Evolutionary conservation across 345 rosid species (phyloP).

Genomic region (Kernera saxatilis): DNA sequence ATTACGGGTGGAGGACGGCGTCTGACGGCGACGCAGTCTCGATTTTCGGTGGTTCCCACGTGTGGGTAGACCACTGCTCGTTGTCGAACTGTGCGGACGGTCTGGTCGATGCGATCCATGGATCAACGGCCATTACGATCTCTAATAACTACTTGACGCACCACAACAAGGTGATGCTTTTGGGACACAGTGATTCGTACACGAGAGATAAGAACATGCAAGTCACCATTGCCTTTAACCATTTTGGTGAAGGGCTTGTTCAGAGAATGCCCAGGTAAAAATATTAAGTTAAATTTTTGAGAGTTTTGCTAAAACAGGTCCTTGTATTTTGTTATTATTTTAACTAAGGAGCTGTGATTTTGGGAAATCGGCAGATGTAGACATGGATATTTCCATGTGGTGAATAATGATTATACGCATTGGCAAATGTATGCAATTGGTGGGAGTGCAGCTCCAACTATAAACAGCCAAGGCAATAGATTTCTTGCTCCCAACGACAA

Average conservation of each 20-base stretch:
- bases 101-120: constrained; percentile 52
- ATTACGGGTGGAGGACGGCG: constrained; percentile 57
- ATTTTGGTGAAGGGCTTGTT: constrained; percentile 65
- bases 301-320: neutral
- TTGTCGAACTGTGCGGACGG: constrained; percentile 57
- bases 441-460: constrained; percentile 64
- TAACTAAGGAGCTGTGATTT: neutral
- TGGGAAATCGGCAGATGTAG: constrained; percentile 38
- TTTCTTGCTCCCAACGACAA: constrained; percentile 48
- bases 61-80: constrained; percentile 66
- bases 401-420: constrained; percentile 61
- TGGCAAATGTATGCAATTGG: constrained; percentile 74
- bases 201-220: constrained; percentile 58
- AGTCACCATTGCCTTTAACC: constrained; percentile 65
- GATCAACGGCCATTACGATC: constrained; percentile 55
- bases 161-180: constrained; percentile 58
- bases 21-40: constrained; percentile 63
- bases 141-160: constrained; percentile 55
- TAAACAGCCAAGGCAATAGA: constrained; percentile 65
- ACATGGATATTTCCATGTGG: constrained; percentile 65
- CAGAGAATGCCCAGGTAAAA: constrained; percentile 68
- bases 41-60: constrained; percentile 56
- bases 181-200: constrained; percentile 59
- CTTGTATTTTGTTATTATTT: neutral
- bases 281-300: neutral